Conservation (phyloP, 768 basidiomycete genomes). For the Rhodotorula toruloides region DNA sequence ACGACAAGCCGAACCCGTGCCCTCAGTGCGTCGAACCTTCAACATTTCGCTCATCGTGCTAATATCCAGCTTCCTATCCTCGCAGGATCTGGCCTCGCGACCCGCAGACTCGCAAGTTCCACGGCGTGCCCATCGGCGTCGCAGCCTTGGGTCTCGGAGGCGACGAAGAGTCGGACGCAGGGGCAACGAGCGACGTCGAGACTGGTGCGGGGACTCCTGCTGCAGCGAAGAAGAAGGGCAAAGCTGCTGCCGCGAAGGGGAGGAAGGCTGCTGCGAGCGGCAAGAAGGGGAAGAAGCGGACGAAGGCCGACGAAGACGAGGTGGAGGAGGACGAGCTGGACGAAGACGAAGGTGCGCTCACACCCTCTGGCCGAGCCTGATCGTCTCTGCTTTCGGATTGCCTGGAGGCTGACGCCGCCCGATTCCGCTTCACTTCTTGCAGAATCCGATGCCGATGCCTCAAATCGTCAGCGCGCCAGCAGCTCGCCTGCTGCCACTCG, state of each 20-base stretch:
- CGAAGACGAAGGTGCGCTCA: slow-evolving; percentile 30
- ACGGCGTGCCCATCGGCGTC: slow-evolving; percentile 60
- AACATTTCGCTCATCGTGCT: too few species aligned
- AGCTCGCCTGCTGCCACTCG: neutral
- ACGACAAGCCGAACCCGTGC: slow-evolving; percentile 1
- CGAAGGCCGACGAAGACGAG: slow-evolving; percentile 43
- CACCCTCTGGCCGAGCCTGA: too few species aligned
- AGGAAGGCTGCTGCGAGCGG: slow-evolving; percentile 43
- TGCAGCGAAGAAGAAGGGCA: neutral
- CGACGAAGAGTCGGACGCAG: neutral
- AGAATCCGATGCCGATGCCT: neutral
- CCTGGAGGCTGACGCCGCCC: too few species aligned
- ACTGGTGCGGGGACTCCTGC: neutral
- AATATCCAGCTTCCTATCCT: neutral
- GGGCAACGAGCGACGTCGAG: neutral
- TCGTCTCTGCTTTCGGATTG: too few species aligned
- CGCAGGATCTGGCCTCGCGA: slow-evolving; percentile 25
- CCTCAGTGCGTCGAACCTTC: slow-evolving; percentile 8
- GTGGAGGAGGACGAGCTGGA: slow-evolving; percentile 19
- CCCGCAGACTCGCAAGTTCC: slow-evolving; percentile 48
- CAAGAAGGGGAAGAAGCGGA: slow-evolving; percentile 36
- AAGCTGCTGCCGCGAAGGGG: neutral
- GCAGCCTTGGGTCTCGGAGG: slow-evolving; percentile 42
- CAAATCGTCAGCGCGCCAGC: neutral
- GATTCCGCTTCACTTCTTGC: too few species aligned